phyloP scores from a whole-genome alignment of 208 protist species.

The Trypanosoma melophagium region DNA sequence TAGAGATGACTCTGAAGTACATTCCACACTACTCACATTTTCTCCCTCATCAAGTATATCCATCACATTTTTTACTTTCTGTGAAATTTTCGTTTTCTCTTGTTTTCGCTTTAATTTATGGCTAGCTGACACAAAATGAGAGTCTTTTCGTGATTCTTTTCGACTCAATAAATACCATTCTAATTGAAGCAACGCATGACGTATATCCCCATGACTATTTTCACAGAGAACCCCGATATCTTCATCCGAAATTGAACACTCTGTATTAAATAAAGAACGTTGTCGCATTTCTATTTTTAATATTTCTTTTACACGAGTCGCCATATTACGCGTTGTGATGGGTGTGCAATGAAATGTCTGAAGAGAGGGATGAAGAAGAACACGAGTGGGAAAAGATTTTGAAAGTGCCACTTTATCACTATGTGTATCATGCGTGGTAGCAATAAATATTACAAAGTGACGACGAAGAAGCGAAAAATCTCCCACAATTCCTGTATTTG shows the following conservation, averaged over 20 bases:
- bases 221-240: slow-evolving; percentile 46
- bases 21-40: neutral
- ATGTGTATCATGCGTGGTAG: slow-evolving; percentile 86
- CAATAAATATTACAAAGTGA: slow-evolving; percentile 68
- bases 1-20: neutral
- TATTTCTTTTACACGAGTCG: slow-evolving; percentile 46
- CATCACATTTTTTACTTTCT: slow-evolving; percentile 26
- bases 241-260: slow-evolving; percentile 19
- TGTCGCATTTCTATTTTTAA: slow-evolving; percentile 31
- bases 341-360: slow-evolving; percentile 77
- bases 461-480: slow-evolving; percentile 28
- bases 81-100: slow-evolving; percentile 1
- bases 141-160: neutral
- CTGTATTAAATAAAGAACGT: neutral
- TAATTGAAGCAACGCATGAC: slow-evolving; percentile 76
- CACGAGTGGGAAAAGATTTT: slow-evolving; percentile 37
- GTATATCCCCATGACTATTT: slow-evolving; percentile 73
- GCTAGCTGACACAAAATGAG: neutral
- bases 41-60: slow-evolving; percentile 30
- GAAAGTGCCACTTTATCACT: slow-evolving; percentile 69
- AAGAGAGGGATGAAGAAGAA: slow-evolving; percentile 48
- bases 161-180: slow-evolving; percentile 50
- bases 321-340: slow-evolving; percentile 67
- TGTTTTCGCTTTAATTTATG: slow-evolving; percentile 3
- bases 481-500: neutral